phyloP scores from a whole-genome alignment of 805 yeast genomes.

The Kluyveromyces aestuarii region DNA sequence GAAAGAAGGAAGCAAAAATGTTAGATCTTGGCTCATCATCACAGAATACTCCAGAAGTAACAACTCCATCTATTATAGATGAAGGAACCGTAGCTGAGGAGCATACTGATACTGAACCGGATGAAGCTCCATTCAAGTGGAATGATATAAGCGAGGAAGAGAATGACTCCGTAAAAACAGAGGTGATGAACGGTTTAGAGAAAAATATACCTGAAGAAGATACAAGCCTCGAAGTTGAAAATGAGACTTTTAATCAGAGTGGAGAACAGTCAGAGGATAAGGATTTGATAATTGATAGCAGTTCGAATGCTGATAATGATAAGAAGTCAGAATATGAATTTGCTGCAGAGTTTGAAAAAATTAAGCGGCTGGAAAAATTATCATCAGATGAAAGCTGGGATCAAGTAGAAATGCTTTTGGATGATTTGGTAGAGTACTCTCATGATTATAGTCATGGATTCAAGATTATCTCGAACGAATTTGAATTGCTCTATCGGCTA shows the following conservation, averaged over 20 bases:
- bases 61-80: slow-evolving; percentile 1
- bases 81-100: slow-evolving; percentile 8
- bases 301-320: not conserved
- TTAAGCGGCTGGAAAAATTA: slow-evolving; percentile 16
- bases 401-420: slow-evolving; percentile 19
- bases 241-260: too few relatives aligned
- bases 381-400: slow-evolving; percentile 11
- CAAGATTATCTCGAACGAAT: slow-evolving; percentile 31
- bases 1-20: slow-evolving; percentile 59
- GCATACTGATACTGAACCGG: not conserved
- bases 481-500: slow-evolving; percentile 11
- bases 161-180: not conserved
- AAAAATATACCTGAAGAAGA: slow-evolving; percentile 5
- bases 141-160: slow-evolving; percentile 1
- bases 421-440: slow-evolving; percentile 46
- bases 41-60: slow-evolving; percentile 5
- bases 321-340: slow-evolving; percentile 19
- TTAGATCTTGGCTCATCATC: slow-evolving; percentile 20
- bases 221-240: slow-evolving; percentile 6
- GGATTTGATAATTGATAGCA: not conserved
- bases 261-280: too few relatives aligned
- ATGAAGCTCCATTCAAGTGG: slow-evolving; percentile 3
- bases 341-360: slow-evolving; percentile 20
- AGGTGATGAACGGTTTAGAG: not conserved
- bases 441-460: slow-evolving; percentile 60